These are phyloP conservation scores for Apocynum venetum DNA, from an alignment of 257 asterid species.

Conservation along the genomic window DNA sequence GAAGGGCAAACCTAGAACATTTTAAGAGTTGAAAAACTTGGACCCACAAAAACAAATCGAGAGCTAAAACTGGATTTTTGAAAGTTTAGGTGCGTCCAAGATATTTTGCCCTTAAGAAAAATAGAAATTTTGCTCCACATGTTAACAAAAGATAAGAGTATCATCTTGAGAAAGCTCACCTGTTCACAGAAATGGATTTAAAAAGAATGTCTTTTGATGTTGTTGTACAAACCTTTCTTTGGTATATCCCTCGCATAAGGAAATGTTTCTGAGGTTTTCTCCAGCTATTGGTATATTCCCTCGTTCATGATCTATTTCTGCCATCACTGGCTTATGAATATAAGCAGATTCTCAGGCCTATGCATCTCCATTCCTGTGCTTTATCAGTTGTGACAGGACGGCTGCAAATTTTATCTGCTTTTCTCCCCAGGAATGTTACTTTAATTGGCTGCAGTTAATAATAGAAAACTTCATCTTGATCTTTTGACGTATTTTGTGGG, in stretches of 20 bases:
- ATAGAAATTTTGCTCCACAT: not conserved
- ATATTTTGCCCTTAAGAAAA: too few relatives aligned
- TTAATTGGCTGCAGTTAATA: not conserved
- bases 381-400: not conserved
- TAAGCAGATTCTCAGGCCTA: not conserved
- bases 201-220: not conserved
- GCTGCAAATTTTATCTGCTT: not conserved
- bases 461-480: not conserved
- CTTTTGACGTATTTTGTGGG: not conserved
- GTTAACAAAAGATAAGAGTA: not conserved
- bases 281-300: not conserved
- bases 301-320: not conserved
- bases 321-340: not conserved
- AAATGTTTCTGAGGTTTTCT: not conserved
- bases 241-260: not conserved
- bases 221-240: not conserved
- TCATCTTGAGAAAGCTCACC: too few relatives aligned
- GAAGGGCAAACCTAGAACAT: too few relatives aligned
- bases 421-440: not conserved
- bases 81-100: too few relatives aligned
- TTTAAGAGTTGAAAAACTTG: too few relatives aligned
- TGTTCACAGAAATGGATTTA: not conserved
- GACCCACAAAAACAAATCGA: too few relatives aligned
- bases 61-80: too few relatives aligned
- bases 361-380: not conserved